These are phyloP conservation scores for Akanthomyces muscarius DNA, from an alignment of 2,329 filamentous ascomycete species.

Conservation along the genomic window DNA sequence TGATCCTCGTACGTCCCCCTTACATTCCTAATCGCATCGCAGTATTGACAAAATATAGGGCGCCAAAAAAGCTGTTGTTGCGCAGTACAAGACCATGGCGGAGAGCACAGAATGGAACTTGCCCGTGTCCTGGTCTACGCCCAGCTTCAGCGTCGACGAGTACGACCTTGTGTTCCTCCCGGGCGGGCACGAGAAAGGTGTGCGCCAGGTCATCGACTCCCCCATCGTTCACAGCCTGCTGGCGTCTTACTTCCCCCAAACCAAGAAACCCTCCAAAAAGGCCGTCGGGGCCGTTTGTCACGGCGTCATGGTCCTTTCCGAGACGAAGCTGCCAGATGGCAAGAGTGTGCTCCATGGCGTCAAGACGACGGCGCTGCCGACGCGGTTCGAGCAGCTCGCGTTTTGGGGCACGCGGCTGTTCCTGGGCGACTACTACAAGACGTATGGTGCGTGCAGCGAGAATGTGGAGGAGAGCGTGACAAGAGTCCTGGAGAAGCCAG, in stretches of 20 bases:
- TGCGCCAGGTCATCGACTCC: conserved; percentile 49
- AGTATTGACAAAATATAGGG: conserved; percentile 31
- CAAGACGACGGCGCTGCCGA: conserved; percentile 46
- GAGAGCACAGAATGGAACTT: conserved; percentile 37
- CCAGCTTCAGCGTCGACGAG: conserved; percentile 39
- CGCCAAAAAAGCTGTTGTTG: conserved; percentile 38
- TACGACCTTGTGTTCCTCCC: conserved; percentile 49
- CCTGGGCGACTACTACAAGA: conserved; percentile 54
- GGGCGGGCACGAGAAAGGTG: conserved; percentile 50
- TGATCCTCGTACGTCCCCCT: conserved; percentile 39
- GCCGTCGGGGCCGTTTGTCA: conserved; percentile 48
- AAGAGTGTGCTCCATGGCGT: conserved; percentile 45
- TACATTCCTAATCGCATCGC: neutral
- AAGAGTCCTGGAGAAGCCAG: conserved; percentile 38
- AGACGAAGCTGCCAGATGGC: conserved; percentile 36
- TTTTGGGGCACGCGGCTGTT: conserved; percentile 47
- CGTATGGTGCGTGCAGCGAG: conserved; percentile 48
- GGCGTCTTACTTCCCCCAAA: conserved; percentile 44
- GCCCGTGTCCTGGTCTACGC: conserved; percentile 42
- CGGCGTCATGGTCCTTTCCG: conserved; percentile 47
- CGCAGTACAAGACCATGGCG: conserved; percentile 41
- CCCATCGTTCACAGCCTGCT: conserved; percentile 40
- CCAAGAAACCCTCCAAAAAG: conserved; percentile 38
- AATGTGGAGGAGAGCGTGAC: conserved; percentile 44
- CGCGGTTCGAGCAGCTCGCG: conserved; percentile 44